phyloP scores from a whole-genome alignment of 2,329 filamentous ascomycete genomes.

The Diaporthe longicolla region DNA sequence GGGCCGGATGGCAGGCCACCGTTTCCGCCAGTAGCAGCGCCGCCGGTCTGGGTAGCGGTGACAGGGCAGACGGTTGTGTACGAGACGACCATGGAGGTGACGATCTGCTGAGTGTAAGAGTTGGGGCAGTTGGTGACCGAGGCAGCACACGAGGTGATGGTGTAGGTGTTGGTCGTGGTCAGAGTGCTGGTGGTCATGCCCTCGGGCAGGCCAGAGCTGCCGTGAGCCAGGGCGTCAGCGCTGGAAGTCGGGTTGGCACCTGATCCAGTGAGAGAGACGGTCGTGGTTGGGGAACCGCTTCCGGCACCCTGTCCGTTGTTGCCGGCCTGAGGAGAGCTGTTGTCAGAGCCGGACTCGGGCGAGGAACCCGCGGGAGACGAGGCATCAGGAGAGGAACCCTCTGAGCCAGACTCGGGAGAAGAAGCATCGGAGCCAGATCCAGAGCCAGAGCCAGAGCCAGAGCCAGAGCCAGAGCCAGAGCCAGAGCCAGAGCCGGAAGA shows the following conservation, averaged over 20 bases:
- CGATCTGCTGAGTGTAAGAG: constrained; percentile 47
- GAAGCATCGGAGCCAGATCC: constrained; percentile 24
- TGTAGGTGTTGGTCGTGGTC: constrained; percentile 48
- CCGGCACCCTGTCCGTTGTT: constrained; percentile 1
- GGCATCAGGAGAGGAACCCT: background rate
- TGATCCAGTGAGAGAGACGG: constrained; percentile 19
- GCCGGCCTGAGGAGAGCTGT: constrained; percentile 28
- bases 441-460: constrained; percentile 34
- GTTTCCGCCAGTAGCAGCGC: constrained; percentile 17
- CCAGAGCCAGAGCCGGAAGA: constrained; percentile 7
- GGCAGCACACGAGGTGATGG: constrained; percentile 50
- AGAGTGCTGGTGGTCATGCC: constrained; percentile 47
- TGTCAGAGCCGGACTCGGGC: constrained; percentile 24
- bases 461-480: constrained; percentile 19
- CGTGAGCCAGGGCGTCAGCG: constrained; percentile 33
- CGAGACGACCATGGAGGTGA: constrained; percentile 47
- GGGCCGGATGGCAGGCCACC: constrained; percentile 15
- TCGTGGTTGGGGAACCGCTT: constrained; percentile 24
- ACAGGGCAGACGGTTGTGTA: constrained; percentile 49
- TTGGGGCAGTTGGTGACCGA: constrained; percentile 51
- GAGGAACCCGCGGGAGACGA: constrained; percentile 5
- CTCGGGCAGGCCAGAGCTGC: constrained; percentile 30
- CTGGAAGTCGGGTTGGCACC: constrained; percentile 11
- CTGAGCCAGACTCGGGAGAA: constrained; percentile 6
- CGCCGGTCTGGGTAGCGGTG: constrained; percentile 42